Percentiles rank a stretch among this genome's conserved stretches.
Evolutionary conservation across 441 rosid species (phyloP).

Genomic region (Erodium trifolium): DNA sequence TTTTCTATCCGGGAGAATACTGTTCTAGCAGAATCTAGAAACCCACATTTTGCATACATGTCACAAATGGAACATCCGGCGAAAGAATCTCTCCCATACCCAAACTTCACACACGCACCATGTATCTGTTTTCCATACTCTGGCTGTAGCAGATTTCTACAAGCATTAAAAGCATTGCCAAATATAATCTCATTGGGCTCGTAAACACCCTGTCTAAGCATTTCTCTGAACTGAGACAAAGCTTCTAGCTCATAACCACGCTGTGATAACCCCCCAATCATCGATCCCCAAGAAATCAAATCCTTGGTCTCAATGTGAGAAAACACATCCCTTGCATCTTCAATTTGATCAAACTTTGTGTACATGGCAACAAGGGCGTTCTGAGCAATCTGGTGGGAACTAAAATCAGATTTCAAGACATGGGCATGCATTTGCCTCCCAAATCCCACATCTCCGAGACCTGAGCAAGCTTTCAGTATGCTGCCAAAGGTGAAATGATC

Average conservation of each 20-base stretch:
- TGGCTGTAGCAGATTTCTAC: conserved; percentile 31
- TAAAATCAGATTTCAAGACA: conserved; percentile 40
- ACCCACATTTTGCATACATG: conserved; percentile 47
- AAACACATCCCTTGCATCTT: conserved; percentile 38
- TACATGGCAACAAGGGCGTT: conserved; percentile 52
- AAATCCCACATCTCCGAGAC: conserved; percentile 26
- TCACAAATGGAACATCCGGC: conserved; percentile 46
- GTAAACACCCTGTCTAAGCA: conserved; percentile 37
- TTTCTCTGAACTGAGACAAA: conserved; percentile 33
- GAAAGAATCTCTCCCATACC: conserved; percentile 25
- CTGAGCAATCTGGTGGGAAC: conserved; percentile 36
- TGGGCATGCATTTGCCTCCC: conserved; percentile 54
- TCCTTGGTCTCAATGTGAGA: conserved; percentile 32
- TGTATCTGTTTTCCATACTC: conserved; percentile 53
- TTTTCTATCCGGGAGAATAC: conserved; percentile 36
- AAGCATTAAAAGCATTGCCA: conserved; percentile 46
- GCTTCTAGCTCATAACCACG: conserved; percentile 43
- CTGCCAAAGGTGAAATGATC: conserved; percentile 52
- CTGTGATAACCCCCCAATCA: conserved; percentile 41
- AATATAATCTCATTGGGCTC: conserved; percentile 47
- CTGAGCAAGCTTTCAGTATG: conserved; percentile 39
- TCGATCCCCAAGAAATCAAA: conserved; percentile 50
- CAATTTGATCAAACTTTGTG: conserved; percentile 33
- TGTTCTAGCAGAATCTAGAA: conserved; percentile 29
- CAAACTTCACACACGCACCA: conserved; percentile 42